phyloP scores from a whole-genome alignment of 352 stramenopile genomes.

The Phytophthora meadii region DNA sequence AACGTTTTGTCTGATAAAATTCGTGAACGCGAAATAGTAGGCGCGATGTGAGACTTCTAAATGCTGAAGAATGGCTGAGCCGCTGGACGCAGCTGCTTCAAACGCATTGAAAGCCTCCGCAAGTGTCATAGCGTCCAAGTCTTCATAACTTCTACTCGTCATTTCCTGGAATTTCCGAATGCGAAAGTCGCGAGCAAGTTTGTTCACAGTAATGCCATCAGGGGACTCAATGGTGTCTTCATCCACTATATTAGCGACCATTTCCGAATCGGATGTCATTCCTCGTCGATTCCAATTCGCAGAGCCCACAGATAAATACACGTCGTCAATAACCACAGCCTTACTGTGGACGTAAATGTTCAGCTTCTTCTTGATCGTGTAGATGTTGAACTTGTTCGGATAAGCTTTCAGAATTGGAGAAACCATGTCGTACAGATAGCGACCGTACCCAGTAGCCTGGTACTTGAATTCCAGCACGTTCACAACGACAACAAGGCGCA shows the following conservation, averaged over 20 bases:
- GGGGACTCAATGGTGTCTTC: slow-evolving; percentile 23
- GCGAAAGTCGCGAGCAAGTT: slow-evolving; percentile 55
- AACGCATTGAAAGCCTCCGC: slow-evolving; percentile 42
- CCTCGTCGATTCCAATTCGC: slow-evolving; percentile 60
- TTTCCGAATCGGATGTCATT: slow-evolving; percentile 61
- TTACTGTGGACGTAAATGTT: slow-evolving; percentile 66
- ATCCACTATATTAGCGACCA: slow-evolving; percentile 60
- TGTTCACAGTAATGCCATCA: slow-evolving; percentile 40
- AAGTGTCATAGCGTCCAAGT: slow-evolving; percentile 52
- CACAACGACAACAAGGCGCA: slow-evolving; percentile 56
- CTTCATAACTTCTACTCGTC: slow-evolving; percentile 41
- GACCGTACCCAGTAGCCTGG: slow-evolving; percentile 39
- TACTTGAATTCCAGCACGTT: slow-evolving; percentile 37
- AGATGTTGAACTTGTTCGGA: slow-evolving; percentile 38
- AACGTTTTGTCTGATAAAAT: slow-evolving; percentile 17
- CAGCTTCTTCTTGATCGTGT: slow-evolving; percentile 42
- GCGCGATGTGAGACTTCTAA: slow-evolving; percentile 8
- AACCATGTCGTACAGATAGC: slow-evolving; percentile 63
- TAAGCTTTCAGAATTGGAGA: slow-evolving; percentile 42
- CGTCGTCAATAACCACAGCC: slow-evolving; percentile 61
- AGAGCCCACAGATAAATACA: slow-evolving; percentile 63
- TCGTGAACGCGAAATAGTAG: slow-evolving; percentile 3
- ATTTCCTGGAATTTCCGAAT: slow-evolving; percentile 70
- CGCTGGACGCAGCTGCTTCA: slow-evolving; percentile 30
- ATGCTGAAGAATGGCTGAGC: slow-evolving; percentile 38